phyloP scores from a whole-genome alignment of 2,329 filamentous ascomycete genomes.

The Huntiella abstrusa region DNA sequence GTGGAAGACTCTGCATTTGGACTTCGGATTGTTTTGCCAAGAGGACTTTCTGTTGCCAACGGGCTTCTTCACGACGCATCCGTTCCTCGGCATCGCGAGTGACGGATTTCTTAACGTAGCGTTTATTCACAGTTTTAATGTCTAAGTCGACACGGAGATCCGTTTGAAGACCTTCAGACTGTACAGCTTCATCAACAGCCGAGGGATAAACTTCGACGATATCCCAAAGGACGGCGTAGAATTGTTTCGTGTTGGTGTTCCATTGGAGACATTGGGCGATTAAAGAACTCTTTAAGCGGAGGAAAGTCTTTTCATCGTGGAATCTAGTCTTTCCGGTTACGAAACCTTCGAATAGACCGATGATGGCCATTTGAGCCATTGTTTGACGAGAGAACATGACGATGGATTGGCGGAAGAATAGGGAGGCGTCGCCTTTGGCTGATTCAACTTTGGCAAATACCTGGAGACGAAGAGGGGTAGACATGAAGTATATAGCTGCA shows the following conservation, averaged over 20 bases:
- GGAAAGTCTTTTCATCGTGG: not conserved
- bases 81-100: constrained; percentile 34
- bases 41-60: constrained; percentile 34
- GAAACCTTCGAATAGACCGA: constrained; percentile 2
- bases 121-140: constrained; percentile 13
- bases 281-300: not conserved
- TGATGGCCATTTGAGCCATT: constrained; percentile 2
- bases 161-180: not conserved
- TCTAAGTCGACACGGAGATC: not conserved
- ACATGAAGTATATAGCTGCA: constrained; percentile 4
- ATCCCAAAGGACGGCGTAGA: constrained; percentile 3
- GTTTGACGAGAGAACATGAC: not conserved
- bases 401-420: constrained; percentile 3
- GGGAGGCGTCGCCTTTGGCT: not conserved
- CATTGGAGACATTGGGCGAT: not conserved
- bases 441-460: constrained; percentile 1
- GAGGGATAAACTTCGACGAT: constrained; percentile 4
- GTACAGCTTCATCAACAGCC: constrained; percentile 7
- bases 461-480: not conserved
- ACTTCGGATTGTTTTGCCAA: constrained; percentile 12
- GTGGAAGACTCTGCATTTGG: constrained; percentile 26
- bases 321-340: not conserved
- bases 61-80: constrained; percentile 31
- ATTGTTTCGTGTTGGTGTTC: not conserved
- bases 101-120: constrained; percentile 27